phyloP scores from a whole-genome alignment of 371 early-diverging fungal genomes.

The Saksenaea vasiformis region DNA sequence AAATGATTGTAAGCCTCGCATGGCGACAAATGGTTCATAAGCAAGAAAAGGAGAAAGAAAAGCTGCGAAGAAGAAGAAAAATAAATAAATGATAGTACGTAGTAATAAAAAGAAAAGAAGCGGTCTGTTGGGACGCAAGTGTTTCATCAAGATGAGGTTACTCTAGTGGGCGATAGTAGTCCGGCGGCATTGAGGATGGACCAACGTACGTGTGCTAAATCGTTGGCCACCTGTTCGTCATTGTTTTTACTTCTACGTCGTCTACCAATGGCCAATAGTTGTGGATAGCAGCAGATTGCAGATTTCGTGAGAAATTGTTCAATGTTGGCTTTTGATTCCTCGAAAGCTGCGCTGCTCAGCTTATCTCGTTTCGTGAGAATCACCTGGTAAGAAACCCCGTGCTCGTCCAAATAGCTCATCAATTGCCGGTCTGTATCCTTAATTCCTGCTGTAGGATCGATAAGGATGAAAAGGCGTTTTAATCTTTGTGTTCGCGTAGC shows the following conservation, averaged over 20 bases:
- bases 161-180: neutral
- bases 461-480: conserved; percentile 62
- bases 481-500: conserved; percentile 38
- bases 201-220: conserved; percentile 9
- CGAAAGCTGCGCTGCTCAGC: conserved; percentile 45
- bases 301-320: conserved; percentile 46
- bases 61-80: neutral
- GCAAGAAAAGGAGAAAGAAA: neutral
- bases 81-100: no score
- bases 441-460: conserved; percentile 71
- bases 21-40: conserved; percentile 5
- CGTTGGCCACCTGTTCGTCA: conserved; percentile 1
- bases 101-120: neutral
- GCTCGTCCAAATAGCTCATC: conserved; percentile 58
- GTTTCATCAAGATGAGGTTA: neutral
- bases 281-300: conserved; percentile 60
- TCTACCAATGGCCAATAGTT: conserved; percentile 45
- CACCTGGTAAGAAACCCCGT: conserved; percentile 62
- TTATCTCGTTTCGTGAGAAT: conserved; percentile 71
- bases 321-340: conserved; percentile 38
- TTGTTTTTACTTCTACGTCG: conserved; percentile 14
- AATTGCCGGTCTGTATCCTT: conserved; percentile 65
- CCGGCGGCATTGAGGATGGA: conserved; percentile 13
- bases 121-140: neutral
- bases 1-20: conserved; percentile 64